A percentile compares a stretch with the other conserved stretches of the same genome.
These are phyloP conservation scores for Silene noctiflora DNA, from an alignment of 179 eudicot genomes.

Conservation along the genomic window DNA sequence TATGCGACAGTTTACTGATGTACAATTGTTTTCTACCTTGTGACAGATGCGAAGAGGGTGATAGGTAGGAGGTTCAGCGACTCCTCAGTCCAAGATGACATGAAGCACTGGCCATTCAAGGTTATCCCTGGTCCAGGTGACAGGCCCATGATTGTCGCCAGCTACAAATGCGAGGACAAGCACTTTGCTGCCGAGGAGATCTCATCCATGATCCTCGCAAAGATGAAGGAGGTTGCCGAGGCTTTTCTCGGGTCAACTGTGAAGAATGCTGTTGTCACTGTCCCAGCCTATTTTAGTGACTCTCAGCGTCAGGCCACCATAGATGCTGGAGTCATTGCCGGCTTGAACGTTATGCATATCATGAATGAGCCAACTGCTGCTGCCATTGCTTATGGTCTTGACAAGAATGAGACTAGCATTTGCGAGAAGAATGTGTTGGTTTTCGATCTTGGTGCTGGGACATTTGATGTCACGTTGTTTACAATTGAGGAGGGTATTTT, in stretches of 20 bases:
- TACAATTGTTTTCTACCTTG: neutral
- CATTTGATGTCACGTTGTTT: slow-evolving; percentile 33
- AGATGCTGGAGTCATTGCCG: slow-evolving; percentile 38
- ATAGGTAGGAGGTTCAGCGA: slow-evolving; percentile 35
- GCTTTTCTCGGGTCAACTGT: slow-evolving; percentile 30
- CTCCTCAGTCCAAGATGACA: slow-evolving; percentile 29
- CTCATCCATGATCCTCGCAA: slow-evolving; percentile 36
- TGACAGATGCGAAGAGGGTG: slow-evolving; percentile 33
- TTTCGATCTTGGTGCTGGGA: slow-evolving; percentile 39
- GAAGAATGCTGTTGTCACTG: slow-evolving; percentile 35
- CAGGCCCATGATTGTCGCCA: slow-evolving; percentile 35
- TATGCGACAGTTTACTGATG: neutral
- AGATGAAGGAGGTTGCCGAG: slow-evolving; percentile 38
- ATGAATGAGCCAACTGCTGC: slow-evolving; percentile 40
- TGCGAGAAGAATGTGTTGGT: slow-evolving; percentile 39
- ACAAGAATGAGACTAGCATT: slow-evolving; percentile 30
- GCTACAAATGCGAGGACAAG: slow-evolving; percentile 39
- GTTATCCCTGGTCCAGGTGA: slow-evolving; percentile 27
- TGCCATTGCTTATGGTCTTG: slow-evolving; percentile 39
- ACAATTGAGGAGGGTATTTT: slow-evolving; percentile 41
- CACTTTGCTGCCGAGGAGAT: slow-evolving; percentile 36
- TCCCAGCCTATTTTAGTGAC: slow-evolving; percentile 38
- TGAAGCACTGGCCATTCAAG: slow-evolving; percentile 38
- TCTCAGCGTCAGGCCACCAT: slow-evolving; percentile 37
- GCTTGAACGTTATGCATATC: slow-evolving; percentile 33